Evolutionary conservation across 345 rosid species (phyloP), one percentile per base, ranked within the genome.

Genomic region (Physaria fendleri): DNA sequence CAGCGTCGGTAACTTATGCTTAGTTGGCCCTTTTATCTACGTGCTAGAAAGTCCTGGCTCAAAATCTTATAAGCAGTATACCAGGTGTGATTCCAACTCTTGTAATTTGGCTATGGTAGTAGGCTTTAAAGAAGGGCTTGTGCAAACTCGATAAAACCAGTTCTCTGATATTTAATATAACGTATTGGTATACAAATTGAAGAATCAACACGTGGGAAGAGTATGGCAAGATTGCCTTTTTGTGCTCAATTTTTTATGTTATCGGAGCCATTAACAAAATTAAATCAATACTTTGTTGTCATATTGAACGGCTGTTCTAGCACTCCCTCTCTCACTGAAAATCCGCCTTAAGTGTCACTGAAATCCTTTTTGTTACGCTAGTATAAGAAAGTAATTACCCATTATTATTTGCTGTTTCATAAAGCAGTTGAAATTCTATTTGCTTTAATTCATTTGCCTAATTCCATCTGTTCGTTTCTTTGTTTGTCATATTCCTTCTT

Each of bases 21-120:
- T 93, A 56, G 97, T 89, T 62, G 99, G 99, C 48, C 88, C 99
- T 45, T 87, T 82, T 59, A 78, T 93, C 30, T 93, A 87, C 65
- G 76, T 82, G 48, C 86, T 93, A 30, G 95, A 87, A 66, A 68
- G 73, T 65, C 97, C 89, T 33, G 73, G 63, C 46, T 79, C 95
- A 46, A 83, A 77, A 75, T 75, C 99, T 34, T 93, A 93, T 61
- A 89, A 82, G 77, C 85, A 87, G 56, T 89, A 81, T 67, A 35
- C 83, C 87, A 93, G 99, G 99, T 93, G 11, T 47, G 46, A 48
- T 24, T 17, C 51, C 35, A 56, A 28, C 74, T 43, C 54, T 64
- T 59, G 30, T 45, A 34, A 57, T 44, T 70, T 74, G 37, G 52
- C 30, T 62, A n/a, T 54, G 56, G 62, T 39, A 38, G 17, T 69